A percentile compares a stretch with the other conserved stretches of the same genome.
Conservation (phyloP, 768 basidiomycete species). For the Suillus americanus region DNA sequence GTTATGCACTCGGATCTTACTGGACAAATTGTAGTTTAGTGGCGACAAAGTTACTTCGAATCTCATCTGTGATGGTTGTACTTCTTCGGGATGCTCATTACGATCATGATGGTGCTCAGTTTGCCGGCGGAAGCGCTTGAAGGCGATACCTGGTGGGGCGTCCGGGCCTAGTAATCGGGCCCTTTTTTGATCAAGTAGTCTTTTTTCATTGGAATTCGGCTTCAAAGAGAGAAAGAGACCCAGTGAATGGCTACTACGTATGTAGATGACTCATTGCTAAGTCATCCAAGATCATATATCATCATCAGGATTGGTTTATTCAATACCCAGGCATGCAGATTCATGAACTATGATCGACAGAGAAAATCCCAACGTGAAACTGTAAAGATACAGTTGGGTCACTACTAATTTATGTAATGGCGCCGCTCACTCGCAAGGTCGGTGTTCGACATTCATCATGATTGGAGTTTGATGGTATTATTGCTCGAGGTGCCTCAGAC, state of each 20-base stretch:
- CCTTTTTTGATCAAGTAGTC: background rate
- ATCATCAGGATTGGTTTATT: background rate
- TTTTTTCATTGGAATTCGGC: background rate
- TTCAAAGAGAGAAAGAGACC: background rate
- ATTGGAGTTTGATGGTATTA: too few species aligned
- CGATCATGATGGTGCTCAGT: background rate
- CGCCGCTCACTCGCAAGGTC: background rate
- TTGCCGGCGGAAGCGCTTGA: background rate
- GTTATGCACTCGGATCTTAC: slow-evolving; percentile 1
- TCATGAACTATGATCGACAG: background rate
- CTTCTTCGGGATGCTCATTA: background rate
- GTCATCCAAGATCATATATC: background rate
- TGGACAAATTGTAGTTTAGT: slow-evolving; percentile 1
- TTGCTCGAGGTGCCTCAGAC: too few species aligned
- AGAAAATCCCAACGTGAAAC: background rate
- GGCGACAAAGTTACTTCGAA: background rate
- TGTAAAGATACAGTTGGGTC: background rate
- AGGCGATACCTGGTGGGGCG: background rate
- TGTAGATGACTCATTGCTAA: background rate
- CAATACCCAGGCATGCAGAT: background rate
- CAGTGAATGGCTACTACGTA: background rate
- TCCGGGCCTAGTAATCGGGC: background rate
- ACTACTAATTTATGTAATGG: background rate
- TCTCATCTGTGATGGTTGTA: slow-evolving; percentile 1
- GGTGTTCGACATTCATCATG: background rate